Evolutionary conservation across 1,284 basidiomycete genomes (phyloP).

Genomic region (Heterobasidion irregulare): DNA sequence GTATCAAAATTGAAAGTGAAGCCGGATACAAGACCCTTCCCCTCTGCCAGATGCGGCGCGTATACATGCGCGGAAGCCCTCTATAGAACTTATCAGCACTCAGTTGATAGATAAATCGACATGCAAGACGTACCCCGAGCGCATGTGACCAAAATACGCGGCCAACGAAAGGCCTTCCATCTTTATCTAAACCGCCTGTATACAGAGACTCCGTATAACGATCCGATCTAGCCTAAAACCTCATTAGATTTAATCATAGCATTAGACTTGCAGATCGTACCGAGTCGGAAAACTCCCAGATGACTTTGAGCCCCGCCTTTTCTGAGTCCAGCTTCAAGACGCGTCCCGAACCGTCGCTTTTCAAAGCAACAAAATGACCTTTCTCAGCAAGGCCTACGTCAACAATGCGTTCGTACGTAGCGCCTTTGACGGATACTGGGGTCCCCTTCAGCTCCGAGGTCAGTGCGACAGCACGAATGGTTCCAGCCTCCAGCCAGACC

Average conservation of each 20-base stretch:
- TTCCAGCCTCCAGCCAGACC: conserved; percentile 64
- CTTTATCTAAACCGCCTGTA: conserved; percentile 49
- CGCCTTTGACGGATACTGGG: conserved; percentile 31
- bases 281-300: conserved; percentile 54
- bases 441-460: conserved; percentile 46
- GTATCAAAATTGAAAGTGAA: conserved; percentile 72
- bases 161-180: conserved; percentile 54
- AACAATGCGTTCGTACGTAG: conserved; percentile 37
- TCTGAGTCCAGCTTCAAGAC: conserved; percentile 42
- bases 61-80: conserved; percentile 51
- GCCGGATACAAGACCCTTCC: conserved; percentile 51
- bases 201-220: conserved; percentile 43
- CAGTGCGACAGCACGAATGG: conserved; percentile 44
- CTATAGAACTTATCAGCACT: conserved; percentile 14
- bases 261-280: conserved; percentile 20
- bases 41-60: conserved; percentile 42
- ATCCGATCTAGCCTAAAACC: conserved; percentile 27
- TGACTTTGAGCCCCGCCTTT: conserved; percentile 29
- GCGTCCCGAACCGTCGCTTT: conserved; percentile 44
- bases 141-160: conserved; percentile 69
- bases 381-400: conserved; percentile 43
- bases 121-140: conserved; percentile 36
- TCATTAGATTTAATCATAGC: not conserved
- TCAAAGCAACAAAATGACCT: conserved; percentile 46
- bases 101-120: not conserved